Evolutionary conservation across 192 early-diverging fungal species (phyloP), one percentile per base, ranked within the genome.

Genomic region (Coemansia sp.): DNA sequence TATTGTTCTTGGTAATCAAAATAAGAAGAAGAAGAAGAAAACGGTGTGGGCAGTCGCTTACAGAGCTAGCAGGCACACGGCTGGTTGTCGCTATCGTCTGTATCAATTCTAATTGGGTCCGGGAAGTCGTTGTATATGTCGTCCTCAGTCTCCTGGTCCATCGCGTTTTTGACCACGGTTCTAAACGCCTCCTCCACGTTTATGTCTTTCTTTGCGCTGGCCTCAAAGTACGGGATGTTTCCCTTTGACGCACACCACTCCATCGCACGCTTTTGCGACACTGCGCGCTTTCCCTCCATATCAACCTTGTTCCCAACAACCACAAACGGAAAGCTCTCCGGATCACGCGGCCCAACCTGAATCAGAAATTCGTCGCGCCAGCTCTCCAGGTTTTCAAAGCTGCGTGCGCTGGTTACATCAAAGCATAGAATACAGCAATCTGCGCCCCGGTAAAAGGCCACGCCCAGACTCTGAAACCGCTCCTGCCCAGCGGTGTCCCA

Each of bases 221-320:
- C 97, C 79, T 99, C 94, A 85, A 99, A 99, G 82, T 94, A 96
- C 39, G 93, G 94, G 71, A 97, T 93, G 57, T 87, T 88, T 43
- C 94, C 94, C 81, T 97, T 97, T 38, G 91, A 86, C 68, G 94
- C 86, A 70, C 95, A 97, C 91, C 93, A 99, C 57, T 89, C 83
- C 85, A 92, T 86, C 10, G 95, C 95, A 20, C 94, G 84, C 79
- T 96, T 97, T 83, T 88, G 85, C 61, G 91, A 88, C n/a, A 99
- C 93, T 82, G 92, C 79, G 47, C 39, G 72, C 80, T 81, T 83
- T 65, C 97, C 94, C 65, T 98, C 97, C 69, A 99, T 77, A 71
- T 99, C 97, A 44, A 99, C 84, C 83, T 99, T 99, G 82, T 99
- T 99, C 47, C 96, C 97, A n/a, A 99, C 78, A 13, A 99, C 93